These are phyloP conservation scores for Prototheca cutis DNA, from an alignment of 163 green algal species.

Conservation along the genomic window DNA sequence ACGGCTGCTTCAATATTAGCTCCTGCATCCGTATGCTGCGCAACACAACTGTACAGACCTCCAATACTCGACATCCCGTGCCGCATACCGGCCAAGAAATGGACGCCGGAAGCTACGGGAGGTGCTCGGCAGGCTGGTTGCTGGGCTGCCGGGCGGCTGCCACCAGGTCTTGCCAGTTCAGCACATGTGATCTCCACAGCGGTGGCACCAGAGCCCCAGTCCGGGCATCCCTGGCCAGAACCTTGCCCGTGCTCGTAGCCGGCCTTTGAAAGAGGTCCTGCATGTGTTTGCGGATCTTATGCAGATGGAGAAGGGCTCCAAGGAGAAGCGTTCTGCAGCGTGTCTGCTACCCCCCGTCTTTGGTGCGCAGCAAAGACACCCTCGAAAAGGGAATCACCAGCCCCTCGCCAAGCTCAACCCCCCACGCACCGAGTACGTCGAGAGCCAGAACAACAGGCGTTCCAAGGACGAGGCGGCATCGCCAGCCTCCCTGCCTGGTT, in stretches of 20 bases:
- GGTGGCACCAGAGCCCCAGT: constrained; percentile 37
- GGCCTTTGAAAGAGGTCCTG: constrained; percentile 41
- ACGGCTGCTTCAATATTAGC: too few species aligned
- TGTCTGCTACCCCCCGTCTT: background rate
- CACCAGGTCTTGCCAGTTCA: constrained; percentile 11
- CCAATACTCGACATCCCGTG: too few species aligned
- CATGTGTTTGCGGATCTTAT: too few species aligned
- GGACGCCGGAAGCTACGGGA: too few species aligned
- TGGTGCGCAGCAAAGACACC: background rate
- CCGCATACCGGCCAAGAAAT: too few species aligned
- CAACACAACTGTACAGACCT: too few species aligned
- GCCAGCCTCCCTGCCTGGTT: constrained; percentile 2
- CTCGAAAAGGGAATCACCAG: background rate
- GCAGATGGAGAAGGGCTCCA: background rate
- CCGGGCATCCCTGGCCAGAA: constrained; percentile 37
- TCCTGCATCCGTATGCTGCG: too few species aligned
- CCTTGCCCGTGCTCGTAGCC: constrained; percentile 25
- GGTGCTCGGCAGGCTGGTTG: too few species aligned
- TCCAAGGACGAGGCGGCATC: constrained; percentile 28
- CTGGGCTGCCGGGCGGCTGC: too few species aligned
- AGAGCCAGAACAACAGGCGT: constrained; percentile 49
- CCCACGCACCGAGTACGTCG: constrained; percentile 24
- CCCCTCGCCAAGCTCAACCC: background rate
- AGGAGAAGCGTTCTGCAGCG: background rate
- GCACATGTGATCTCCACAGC: constrained; percentile 24